Evolutionary conservation across 768 basidiomycete genomes (phyloP), one percentile per base, ranked within the genome.

Genomic region (Cubamyces lactineus): DNA sequence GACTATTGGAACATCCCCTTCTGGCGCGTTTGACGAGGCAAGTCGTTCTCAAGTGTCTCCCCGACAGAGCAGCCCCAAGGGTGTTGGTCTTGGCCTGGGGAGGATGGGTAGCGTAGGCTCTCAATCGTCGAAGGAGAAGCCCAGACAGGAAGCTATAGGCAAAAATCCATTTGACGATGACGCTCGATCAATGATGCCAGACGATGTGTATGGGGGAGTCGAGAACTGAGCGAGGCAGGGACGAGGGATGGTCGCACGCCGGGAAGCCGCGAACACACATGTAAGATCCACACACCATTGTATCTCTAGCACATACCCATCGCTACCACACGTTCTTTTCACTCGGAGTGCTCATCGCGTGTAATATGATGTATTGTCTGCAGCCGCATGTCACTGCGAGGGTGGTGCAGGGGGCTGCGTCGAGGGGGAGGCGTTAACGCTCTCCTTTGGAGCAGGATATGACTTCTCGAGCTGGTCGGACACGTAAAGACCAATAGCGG

Each of bases 391-490:
- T 56, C 47, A 62, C 28, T 56, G 50, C n/a, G 57, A 21, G 24
- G 41, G 0, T 38, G 39, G 19, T 26, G 23, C 34, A 7, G 49
- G 49, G 23, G 16, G 45, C 34, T 15, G 52, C 8, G 47, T 8
- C 1, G 49, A 2, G 17, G 26, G 16, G 16, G 49, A n/a, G 11
- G 15, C 19, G 6, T 43, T 7, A 16, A 38, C 34, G 15, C 8
- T 8, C 40, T 54, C 28, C 28, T 64, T 47, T 1, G 70, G 50
- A n/a, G 69, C 28, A 16, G 73, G 73, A 0, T 72, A 40, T 5
- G 45, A 43, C 41, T 64, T 41, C 52, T 76, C 75, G 8, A 76
- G 71, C 45, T 65, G 57, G 62, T 76, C 70, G 19, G 75, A 75
- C 41, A 70, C 53, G 50, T 63, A 66, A 1, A 76, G 63, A 19